Conservation (phyloP, 495 filamentous ascomycete species). For the Xylaria bambusicola region DNA sequence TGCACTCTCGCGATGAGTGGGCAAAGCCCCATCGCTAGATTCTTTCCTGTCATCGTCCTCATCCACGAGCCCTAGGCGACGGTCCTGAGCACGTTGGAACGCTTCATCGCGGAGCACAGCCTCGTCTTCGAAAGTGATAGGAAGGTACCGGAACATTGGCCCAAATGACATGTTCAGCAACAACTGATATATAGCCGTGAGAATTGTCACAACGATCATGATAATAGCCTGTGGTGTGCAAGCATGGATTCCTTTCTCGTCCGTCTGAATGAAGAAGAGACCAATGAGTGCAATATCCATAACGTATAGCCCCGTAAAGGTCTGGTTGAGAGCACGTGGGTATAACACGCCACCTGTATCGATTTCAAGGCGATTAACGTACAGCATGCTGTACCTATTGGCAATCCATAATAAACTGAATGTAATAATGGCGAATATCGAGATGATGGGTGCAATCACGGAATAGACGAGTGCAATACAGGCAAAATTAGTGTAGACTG, state of each 20-base stretch:
- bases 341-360: conserved; percentile 95
- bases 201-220: conserved; percentile 74
- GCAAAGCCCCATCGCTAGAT: conserved; percentile 34
- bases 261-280: conserved; percentile 81
- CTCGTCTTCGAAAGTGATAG: conserved; percentile 94
- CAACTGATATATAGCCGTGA: conserved; percentile 80
- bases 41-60: conserved; percentile 52
- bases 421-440: conserved; percentile 91
- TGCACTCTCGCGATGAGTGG: conserved; percentile 9
- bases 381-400: conserved; percentile 94
- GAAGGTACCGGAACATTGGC: conserved; percentile 84
- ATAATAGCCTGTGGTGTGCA: conserved; percentile 84
- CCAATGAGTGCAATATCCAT: conserved; percentile 92
- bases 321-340: conserved; percentile 91
- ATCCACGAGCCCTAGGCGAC: conserved; percentile 54
- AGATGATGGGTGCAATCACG: conserved; percentile 85
- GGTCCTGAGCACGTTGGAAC: conserved; percentile 76
- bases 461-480: conserved; percentile 93
- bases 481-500: conserved; percentile 92
- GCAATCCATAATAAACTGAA: conserved; percentile 95
- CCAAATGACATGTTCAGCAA: conserved; percentile 83
- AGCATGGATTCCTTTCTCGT: conserved; percentile 57
- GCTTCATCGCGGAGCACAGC: conserved; percentile 86
- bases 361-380: conserved; percentile 85
- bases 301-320: conserved; percentile 91